Evolutionary conservation across 768 basidiomycete species (phyloP).

Genomic region (Coprinellus aureogranulatus): DNA sequence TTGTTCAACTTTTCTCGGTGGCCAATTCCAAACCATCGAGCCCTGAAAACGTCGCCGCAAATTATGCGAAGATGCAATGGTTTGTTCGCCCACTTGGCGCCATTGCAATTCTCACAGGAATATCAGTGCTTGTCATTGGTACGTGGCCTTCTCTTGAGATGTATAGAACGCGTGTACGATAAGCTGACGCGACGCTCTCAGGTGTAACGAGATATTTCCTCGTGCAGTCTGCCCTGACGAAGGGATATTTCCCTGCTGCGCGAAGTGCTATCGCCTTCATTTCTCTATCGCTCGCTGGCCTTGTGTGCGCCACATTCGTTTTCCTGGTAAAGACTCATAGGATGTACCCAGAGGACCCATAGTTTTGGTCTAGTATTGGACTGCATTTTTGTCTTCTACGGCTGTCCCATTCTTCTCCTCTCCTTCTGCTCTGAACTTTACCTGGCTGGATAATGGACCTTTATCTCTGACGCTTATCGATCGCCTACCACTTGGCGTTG

Average conservation of each 20-base stretch:
- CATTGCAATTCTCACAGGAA: conserved; percentile 41
- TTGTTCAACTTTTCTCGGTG: conserved; percentile 54
- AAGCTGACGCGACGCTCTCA: conserved; percentile 18
- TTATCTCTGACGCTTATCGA: too few species aligned
- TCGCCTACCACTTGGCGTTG: too few species aligned
- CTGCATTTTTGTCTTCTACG: too few species aligned
- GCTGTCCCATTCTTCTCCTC: too few species aligned
- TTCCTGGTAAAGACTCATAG: conserved; percentile 34
- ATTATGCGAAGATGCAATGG: conserved; percentile 19
- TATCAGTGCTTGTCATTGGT: conserved; percentile 51
- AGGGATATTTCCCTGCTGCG: conserved; percentile 56
- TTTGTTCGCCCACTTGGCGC: conserved; percentile 56
- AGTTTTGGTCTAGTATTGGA: too few species aligned
- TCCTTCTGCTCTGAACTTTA: too few species aligned
- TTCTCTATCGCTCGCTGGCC: conserved; percentile 33
- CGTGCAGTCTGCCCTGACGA: conserved; percentile 47
- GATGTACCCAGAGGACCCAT: conserved; percentile 8
- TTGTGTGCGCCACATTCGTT: conserved; percentile 44
- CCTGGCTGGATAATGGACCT: too few species aligned
- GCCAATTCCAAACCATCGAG: conserved; percentile 18
- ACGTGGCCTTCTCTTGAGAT: conserved; percentile 14
- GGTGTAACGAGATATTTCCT: conserved; percentile 53
- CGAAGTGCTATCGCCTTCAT: conserved; percentile 41
- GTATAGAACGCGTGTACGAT: background rate
- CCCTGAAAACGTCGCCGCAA: background rate